Evolutionary conservation across 805 yeast species (phyloP), one percentile per base, ranked within the genome.

Genomic region (Zygosaccharomyces gambellarensis): DNA sequence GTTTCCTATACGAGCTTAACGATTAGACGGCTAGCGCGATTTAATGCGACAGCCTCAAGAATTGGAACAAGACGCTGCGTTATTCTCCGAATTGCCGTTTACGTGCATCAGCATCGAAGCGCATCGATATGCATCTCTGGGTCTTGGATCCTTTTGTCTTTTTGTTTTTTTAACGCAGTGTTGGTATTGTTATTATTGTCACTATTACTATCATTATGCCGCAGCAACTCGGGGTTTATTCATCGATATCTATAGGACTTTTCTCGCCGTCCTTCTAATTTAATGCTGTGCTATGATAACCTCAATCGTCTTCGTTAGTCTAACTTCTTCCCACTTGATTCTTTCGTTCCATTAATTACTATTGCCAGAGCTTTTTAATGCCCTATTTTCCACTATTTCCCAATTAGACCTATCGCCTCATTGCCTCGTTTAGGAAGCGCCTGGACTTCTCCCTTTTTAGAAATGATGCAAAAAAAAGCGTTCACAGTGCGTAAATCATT

Each of bases 1-100:
- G 71, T 4, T 58, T 65, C 51, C 51, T 67, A 5, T 65, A 63
- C 36, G 71, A 67, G 48, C 45, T 63, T 11, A 53, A 53, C 19
- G 45, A 42, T 30, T 42, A 27, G 29, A 34, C 19, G 27, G 25
- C 14, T 14, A 12, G n/a, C 5, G 14, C 12, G 12, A 14, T 11
- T 30, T 5, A 25, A 5, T 4, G 11, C 36, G 21, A 10, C n/a
- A 28, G 8, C 8, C 12, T 12, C 43, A 8, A 17, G 22, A 30
- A 12, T 9, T 14, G 10, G 38, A 14, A 30, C 12, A 14, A 14
- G 14, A 17, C 9, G 22, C 17, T 6, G 22, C 22, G 9, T 17
- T 17, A 14, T 17, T 34, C 22, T 14, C 10, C 38, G 21, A 34
- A 34, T 34, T 7, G 6, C 22, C 19, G 10, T 34, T 25, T 25